A percentile compares a stretch with the other conserved stretches of the same genome.
These are phyloP conservation scores for Phanerodontia chrysosporium DNA, from an alignment of 768 basidiomycete species.

Conservation along the genomic window DNA sequence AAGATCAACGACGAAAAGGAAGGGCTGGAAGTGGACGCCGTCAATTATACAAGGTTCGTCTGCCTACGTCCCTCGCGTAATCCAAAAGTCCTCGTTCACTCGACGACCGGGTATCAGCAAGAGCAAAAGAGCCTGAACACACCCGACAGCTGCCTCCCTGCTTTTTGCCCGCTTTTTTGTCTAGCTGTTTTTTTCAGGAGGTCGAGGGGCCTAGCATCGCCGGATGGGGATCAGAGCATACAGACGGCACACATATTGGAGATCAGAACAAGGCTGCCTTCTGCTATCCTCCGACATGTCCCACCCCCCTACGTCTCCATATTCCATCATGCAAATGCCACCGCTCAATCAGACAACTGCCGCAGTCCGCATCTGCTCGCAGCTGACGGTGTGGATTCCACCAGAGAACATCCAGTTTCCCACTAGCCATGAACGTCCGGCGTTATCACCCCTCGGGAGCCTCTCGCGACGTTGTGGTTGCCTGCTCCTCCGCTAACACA, in stretches of 20 bases:
- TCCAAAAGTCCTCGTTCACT: not conserved
- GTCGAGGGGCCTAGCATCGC: not conserved
- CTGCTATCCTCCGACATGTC: conserved; percentile 11
- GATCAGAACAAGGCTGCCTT: not conserved
- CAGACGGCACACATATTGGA: not conserved
- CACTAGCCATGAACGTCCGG: not conserved
- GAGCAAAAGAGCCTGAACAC: not conserved
- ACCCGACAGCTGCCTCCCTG: not conserved
- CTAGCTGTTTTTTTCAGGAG: not conserved
- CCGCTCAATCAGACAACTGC: not conserved
- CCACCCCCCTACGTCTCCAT: conserved; percentile 1
- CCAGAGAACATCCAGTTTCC: not conserved
- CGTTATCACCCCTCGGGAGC: not conserved
- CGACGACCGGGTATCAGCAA: conserved; percentile 6
- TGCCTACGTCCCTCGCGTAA: not conserved
- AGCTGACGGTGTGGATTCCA: not conserved
- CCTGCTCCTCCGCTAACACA: not conserved
- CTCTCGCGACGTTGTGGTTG: not conserved
- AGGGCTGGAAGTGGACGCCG: conserved; percentile 18
- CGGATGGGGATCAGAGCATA: not conserved
- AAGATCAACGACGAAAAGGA: conserved; percentile 15
- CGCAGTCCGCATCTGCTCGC: not conserved
- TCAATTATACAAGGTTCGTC: conserved; percentile 22
- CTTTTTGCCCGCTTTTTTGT: not conserved
- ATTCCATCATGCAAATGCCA: conserved; percentile 6